phyloP scores from a whole-genome alignment of 306 rosid species.

The Oxytropis ochrocephala region DNA sequence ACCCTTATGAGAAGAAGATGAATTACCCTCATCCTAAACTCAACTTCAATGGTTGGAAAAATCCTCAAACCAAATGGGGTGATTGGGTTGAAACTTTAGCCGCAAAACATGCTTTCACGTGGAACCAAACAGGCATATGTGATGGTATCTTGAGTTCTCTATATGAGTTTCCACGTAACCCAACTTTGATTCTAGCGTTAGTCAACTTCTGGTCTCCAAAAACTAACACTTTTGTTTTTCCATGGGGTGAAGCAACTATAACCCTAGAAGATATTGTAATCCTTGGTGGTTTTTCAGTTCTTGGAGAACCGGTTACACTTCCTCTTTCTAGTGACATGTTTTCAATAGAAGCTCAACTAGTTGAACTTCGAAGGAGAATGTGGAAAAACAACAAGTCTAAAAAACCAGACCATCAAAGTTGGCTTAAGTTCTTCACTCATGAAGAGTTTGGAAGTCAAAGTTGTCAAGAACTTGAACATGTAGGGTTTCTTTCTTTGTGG shows the following conservation, averaged over 20 bases:
- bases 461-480: conserved; percentile 33
- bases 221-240: conserved; percentile 41
- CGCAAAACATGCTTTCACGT: not conserved
- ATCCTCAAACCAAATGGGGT: conserved; percentile 19
- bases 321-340: not conserved
- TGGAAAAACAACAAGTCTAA: not conserved
- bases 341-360: not conserved
- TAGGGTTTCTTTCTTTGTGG: conserved; percentile 44
- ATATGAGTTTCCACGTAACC: not conserved
- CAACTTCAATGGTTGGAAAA: conserved; percentile 20
- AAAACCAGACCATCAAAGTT: conserved; percentile 9
- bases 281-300: conserved; percentile 35
- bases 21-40: not conserved
- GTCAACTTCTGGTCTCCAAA: conserved; percentile 31
- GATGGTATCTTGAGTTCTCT: conserved; percentile 35
- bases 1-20: not conserved
- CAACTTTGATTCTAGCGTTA: conserved; percentile 18
- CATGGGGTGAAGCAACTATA: conserved; percentile 44
- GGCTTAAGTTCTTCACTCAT: conserved; percentile 35
- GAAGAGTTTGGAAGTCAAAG: not conserved
- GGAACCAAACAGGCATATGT: conserved; percentile 26
- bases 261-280: conserved; percentile 43
- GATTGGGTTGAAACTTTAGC: conserved; percentile 13
- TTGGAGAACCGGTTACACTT: conserved; percentile 19
- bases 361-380: not conserved